Conservation (phyloP, 495 filamentous ascomycete genomes). For the Astrothelium macrocarpum region DNA sequence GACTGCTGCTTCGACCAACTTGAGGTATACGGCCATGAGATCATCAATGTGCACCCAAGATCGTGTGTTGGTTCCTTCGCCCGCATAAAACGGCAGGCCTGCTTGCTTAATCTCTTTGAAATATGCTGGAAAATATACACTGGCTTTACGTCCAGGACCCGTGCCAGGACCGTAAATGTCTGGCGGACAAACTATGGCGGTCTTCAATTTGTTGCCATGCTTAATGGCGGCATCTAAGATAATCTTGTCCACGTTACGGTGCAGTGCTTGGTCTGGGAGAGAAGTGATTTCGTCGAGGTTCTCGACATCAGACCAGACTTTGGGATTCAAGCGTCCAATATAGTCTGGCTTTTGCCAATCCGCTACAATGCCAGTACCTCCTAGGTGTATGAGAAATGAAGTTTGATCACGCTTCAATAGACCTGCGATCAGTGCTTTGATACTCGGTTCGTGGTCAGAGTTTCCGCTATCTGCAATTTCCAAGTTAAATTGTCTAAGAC, state of each 20-base stretch:
- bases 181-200: conserved; percentile 21
- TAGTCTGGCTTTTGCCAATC: conserved; percentile 16
- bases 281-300: conserved; percentile 17
- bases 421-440: conserved; percentile 22
- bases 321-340: conserved; percentile 21
- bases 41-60: conserved; percentile 26
- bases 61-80: conserved; percentile 17
- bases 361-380: conserved; percentile 20
- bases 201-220: conserved; percentile 22
- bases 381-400: conserved; percentile 23
- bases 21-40: conserved; percentile 18
- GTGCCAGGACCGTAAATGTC: conserved; percentile 24
- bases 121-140: conserved; percentile 12
- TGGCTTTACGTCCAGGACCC: conserved; percentile 10
- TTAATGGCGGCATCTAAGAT: conserved; percentile 10
- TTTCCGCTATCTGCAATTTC: conserved; percentile 17
- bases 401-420: conserved; percentile 17
- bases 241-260: conserved; percentile 21
- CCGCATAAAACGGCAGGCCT: conserved; percentile 13
- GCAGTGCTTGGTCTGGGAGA: conserved; percentile 15
- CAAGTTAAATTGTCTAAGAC: neutral
- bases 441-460: conserved; percentile 20
- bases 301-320: conserved; percentile 24
- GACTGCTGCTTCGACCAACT: conserved; percentile 22
- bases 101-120: conserved; percentile 6